These are phyloP conservation scores for Fusarium sp. DNA, from an alignment of 2,329 filamentous ascomycete genomes.

Conservation along the genomic window DNA sequence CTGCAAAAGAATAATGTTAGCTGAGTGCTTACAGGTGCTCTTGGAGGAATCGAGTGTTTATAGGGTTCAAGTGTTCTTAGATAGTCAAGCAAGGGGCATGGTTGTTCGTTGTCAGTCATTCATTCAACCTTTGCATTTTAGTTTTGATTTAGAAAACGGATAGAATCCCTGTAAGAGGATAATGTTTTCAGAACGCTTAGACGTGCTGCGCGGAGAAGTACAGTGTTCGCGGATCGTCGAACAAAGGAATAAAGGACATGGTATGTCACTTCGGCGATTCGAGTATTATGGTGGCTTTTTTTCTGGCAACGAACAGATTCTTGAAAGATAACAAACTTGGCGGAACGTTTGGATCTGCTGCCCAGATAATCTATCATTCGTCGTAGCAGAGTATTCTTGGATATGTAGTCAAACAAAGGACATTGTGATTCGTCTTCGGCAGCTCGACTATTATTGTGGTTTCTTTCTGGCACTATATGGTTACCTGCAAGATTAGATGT, in stretches of 20 bases:
- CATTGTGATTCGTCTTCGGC: neutral
- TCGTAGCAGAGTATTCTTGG: too few species aligned
- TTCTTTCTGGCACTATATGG: neutral
- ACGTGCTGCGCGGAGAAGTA: neutral
- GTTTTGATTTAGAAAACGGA: neutral
- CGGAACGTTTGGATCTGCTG: fast-evolving
- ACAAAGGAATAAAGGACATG: neutral
- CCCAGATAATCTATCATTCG: too few species aligned
- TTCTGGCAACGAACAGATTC: too few species aligned
- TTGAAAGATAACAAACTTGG: too few species aligned
- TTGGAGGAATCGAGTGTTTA: neutral
- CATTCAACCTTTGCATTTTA: fast-evolving
- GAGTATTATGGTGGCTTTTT: too few species aligned
- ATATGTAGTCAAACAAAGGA: too few species aligned
- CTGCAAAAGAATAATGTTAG: neutral
- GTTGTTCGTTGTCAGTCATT: neutral
- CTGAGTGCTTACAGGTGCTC: neutral
- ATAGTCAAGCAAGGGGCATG: neutral
- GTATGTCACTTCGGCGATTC: too few species aligned
- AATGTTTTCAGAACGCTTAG: too few species aligned
- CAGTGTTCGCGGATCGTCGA: neutral
- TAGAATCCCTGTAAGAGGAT: too few species aligned
- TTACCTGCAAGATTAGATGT: fast-evolving
- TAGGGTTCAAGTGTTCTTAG: neutral
- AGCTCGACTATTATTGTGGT: neutral